phyloP scores from a whole-genome alignment of 2,329 filamentous ascomycete species.

The Cercospora sp. region DNA sequence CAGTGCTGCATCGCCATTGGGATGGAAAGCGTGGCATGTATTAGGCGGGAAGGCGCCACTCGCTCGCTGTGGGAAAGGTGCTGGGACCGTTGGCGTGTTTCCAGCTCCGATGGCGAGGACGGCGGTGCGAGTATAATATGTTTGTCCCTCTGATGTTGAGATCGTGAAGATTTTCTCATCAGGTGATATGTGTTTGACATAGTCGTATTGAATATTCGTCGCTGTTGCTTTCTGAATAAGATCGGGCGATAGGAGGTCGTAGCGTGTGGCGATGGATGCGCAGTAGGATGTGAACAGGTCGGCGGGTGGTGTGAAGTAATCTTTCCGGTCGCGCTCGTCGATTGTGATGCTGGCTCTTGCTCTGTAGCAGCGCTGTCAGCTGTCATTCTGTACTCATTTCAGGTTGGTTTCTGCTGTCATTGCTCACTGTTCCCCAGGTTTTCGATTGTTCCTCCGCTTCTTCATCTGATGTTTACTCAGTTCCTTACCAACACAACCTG shows the following conservation, averaged over 20 bases:
- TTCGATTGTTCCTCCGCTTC: constrained; percentile 54
- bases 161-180: constrained; percentile 64
- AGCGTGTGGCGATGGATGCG: constrained; percentile 42
- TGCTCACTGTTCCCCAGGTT: constrained; percentile 21
- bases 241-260: constrained; percentile 50
- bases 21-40: constrained; percentile 66
- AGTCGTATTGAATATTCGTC: constrained; percentile 60
- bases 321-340: constrained; percentile 50
- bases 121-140: constrained; percentile 60
- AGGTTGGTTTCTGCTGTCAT: too few species aligned
- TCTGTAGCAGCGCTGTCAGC: not conserved
- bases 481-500: constrained; percentile 74
- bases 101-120: constrained; percentile 72
- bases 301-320: constrained; percentile 47
- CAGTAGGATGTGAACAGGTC: constrained; percentile 47
- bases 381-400: too few species aligned
- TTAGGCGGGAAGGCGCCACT: constrained; percentile 41
- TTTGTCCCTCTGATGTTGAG: constrained; percentile 51
- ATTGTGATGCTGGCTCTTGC: constrained; percentile 40
- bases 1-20: constrained; percentile 44
- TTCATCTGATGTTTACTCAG: constrained; percentile 73
- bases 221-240: constrained; percentile 63
- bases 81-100: constrained; percentile 56
- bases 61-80: constrained; percentile 30
- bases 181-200: constrained; percentile 46